Evolutionary conservation across 768 basidiomycete species (phyloP).

Genomic region (Crucibulum laeve): DNA sequence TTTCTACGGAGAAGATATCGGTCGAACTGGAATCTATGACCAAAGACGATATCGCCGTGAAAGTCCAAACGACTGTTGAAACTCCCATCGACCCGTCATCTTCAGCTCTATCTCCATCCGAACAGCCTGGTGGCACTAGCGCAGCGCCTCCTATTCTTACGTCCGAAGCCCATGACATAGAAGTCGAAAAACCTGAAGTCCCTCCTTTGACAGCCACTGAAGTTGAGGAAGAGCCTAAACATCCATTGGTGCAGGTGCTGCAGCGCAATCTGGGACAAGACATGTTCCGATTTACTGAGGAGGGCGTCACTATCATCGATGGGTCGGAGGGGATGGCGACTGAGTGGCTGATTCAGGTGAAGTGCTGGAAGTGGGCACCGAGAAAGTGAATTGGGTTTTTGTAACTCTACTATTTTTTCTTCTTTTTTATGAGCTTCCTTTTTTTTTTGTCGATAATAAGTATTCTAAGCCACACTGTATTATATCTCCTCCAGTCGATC

Average conservation of each 20-base stretch:
- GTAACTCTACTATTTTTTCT: too few species aligned
- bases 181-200: background rate
- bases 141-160: background rate
- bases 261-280: slow-evolving; percentile 28
- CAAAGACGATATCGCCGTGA: too few species aligned
- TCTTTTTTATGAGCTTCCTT: too few species aligned
- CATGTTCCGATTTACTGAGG: slow-evolving; percentile 34
- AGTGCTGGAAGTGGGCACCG: slow-evolving; percentile 36
- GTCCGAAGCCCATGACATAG: background rate
- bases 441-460: too few species aligned
- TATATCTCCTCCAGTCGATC: too few species aligned
- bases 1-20: too few species aligned
- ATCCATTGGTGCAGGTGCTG: slow-evolving; percentile 28
- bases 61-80: too few species aligned
- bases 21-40: too few species aligned
- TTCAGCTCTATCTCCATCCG: too few species aligned
- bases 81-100: too few species aligned
- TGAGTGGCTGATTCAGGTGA: slow-evolving; percentile 37
- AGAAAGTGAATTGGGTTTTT: slow-evolving; percentile 3
- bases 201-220: background rate
- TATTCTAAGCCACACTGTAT: too few species aligned
- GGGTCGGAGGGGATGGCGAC: slow-evolving; percentile 21
- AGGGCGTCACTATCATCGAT: slow-evolving; percentile 31
- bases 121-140: too few species aligned
- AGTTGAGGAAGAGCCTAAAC: slow-evolving; percentile 9